phyloP scores from a whole-genome alignment of 2,329 filamentous ascomycete species.

The Monilinia polystroma region DNA sequence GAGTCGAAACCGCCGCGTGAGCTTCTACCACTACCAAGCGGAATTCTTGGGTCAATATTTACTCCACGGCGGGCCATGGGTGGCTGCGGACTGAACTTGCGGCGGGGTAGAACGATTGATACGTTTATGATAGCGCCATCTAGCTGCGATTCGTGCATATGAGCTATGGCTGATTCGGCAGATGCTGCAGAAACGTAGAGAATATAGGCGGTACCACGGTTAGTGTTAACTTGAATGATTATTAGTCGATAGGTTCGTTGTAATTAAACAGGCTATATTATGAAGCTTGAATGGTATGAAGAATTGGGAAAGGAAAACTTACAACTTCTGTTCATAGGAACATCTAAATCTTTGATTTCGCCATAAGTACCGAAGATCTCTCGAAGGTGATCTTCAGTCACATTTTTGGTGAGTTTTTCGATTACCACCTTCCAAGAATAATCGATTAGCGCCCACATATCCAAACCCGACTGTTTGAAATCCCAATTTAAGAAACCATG shows the following conservation, averaged over 20 bases:
- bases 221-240: constrained; percentile 67
- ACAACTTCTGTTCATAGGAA: constrained; percentile 88
- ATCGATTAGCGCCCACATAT: constrained; percentile 43
- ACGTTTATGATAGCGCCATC: constrained; percentile 42
- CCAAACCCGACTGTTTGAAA: constrained; percentile 20
- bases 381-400: constrained; percentile 80
- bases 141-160: constrained; percentile 94
- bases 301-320: constrained; percentile 40
- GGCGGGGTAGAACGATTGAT: constrained; percentile 41
- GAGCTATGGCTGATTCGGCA: constrained; percentile 84
- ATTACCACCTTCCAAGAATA: constrained; percentile 69
- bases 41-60: constrained; percentile 55
- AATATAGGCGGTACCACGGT: constrained; percentile 92
- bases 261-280: constrained; percentile 1
- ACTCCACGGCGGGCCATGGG: constrained; percentile 65
- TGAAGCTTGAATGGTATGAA: background rate
- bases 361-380: constrained; percentile 94
- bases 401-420: constrained; percentile 92
- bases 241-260: constrained; percentile 30
- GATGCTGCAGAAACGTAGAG: constrained; percentile 74
- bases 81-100: constrained; percentile 75
- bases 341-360: constrained; percentile 78
- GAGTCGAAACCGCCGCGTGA: constrained; percentile 29
- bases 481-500: background rate
- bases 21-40: constrained; percentile 25